A percentile compares a stretch with the other conserved stretches of the same genome.
phyloP scores from a whole-genome alignment of 306 rosid species.

The Inga laurina region DNA sequence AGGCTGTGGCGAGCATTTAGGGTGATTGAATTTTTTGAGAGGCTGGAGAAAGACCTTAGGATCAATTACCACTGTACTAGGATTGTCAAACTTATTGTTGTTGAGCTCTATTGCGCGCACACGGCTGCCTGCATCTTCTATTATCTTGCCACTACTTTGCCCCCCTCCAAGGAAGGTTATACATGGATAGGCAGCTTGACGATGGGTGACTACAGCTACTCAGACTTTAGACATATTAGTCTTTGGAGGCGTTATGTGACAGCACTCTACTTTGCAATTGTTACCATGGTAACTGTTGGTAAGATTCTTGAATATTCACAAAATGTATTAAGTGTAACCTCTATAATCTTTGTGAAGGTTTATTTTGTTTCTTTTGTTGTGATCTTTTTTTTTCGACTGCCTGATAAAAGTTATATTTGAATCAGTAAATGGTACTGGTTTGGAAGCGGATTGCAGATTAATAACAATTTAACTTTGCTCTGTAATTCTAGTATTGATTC shows the following conservation, averaged over 20 bases:
- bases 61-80: conserved; percentile 53
- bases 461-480: neutral
- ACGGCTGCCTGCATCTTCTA: conserved; percentile 71
- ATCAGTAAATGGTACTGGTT: neutral
- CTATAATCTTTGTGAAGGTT: neutral
- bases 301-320: conserved; percentile 16
- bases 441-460: neutral
- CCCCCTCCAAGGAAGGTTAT: conserved; percentile 50
- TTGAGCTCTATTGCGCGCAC: conserved; percentile 68
- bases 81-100: conserved; percentile 59
- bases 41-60: conserved; percentile 54
- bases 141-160: conserved; percentile 68
- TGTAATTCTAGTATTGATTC: neutral
- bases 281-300: conserved; percentile 77
- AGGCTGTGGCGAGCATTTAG: conserved; percentile 54
- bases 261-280: conserved; percentile 68
- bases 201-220: conserved; percentile 60
- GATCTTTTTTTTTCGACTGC: neutral
- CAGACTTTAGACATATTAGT: conserved; percentile 54
- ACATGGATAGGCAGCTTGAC: conserved; percentile 76
- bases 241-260: conserved; percentile 68
- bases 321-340: neutral
- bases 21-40: conserved; percentile 51
- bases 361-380: neutral
- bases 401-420: neutral